These are phyloP conservation scores for Penicillium paneum DNA, from an alignment of 2,329 filamentous ascomycete genomes.

Conservation along the genomic window DNA sequence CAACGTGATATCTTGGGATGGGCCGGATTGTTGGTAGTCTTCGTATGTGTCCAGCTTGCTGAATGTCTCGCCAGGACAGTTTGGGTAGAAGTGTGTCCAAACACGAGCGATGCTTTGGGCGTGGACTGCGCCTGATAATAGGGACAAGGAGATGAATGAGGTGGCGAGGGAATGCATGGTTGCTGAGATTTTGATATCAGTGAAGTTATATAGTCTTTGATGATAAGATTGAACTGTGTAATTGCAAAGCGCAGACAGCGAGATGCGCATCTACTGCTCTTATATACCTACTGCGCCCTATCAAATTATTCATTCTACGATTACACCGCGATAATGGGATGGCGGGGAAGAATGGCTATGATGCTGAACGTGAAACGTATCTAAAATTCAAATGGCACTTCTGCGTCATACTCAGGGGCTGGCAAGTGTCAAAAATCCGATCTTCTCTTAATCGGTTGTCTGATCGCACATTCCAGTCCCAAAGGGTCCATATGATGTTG, in stretches of 20 bases:
- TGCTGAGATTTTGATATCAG: neutral
- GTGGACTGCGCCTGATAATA: conserved; percentile 21
- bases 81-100: conserved; percentile 32
- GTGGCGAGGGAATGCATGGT: conserved; percentile 19
- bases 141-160: conserved; percentile 11
- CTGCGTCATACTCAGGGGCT: conserved; percentile 22
- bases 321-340: conserved; percentile 9
- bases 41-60: conserved; percentile 22
- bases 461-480: conserved; percentile 19
- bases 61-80: conserved; percentile 24
- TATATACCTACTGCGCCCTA: conserved; percentile 2
- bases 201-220: neutral
- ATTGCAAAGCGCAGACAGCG: neutral
- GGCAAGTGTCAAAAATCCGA: conserved; percentile 3
- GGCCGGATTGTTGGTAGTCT: conserved; percentile 23
- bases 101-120: conserved; percentile 27
- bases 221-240: neutral
- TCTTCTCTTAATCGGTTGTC: conserved; percentile 4
- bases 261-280: neutral
- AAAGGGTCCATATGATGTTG: conserved; percentile 3
- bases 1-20: conserved; percentile 21
- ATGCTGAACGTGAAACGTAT: conserved; percentile 14
- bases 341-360: conserved; percentile 21
- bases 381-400: conserved; percentile 4
- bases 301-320: conserved; percentile 5